Percentiles rank a stretch among this genome's conserved stretches.
Evolutionary conservation across 164 flowering plant genomes (phyloP).

Genomic region (Brasenia schreberi): DNA sequence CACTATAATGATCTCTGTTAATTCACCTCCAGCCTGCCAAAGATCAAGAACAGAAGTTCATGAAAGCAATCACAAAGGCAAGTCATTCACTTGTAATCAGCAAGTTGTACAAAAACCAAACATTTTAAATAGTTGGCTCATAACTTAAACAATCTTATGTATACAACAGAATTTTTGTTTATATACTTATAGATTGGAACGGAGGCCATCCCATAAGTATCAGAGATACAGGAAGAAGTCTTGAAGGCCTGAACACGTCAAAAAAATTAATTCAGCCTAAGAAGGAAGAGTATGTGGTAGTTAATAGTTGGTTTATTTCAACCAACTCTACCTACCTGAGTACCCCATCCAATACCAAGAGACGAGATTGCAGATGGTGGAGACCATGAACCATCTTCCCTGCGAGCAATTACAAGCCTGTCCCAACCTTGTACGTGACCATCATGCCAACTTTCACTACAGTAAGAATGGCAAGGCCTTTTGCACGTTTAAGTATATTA

Average conservation of each 20-base stretch:
- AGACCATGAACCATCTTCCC: slow-evolving; percentile 98
- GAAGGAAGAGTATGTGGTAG: too few species aligned
- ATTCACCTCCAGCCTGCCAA: slow-evolving; percentile 81
- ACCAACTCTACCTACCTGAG: slow-evolving; percentile 43
- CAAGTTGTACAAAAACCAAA: too few species aligned
- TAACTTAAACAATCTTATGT: too few species aligned
- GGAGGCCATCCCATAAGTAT: too few species aligned
- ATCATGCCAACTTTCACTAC: slow-evolving; percentile 74
- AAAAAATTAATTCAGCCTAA: too few species aligned
- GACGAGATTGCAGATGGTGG: slow-evolving; percentile 91
- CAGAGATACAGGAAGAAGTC: background rate
- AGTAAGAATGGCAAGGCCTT: slow-evolving; percentile 89
- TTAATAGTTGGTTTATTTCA: too few species aligned
- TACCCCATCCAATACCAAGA: slow-evolving; percentile 93
- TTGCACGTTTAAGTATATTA: slow-evolving; percentile 57
- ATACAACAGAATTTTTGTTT: too few species aligned
- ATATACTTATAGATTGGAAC: too few species aligned
- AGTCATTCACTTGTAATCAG: too few species aligned
- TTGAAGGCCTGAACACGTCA: background rate
- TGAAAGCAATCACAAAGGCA: background rate
- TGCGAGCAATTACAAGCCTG: slow-evolving; percentile 84
- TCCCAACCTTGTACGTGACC: slow-evolving; percentile 90
- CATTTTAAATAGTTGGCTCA: too few species aligned
- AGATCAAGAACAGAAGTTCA: background rate
- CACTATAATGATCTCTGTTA: slow-evolving; percentile 84